Evolutionary conservation across 2,329 filamentous ascomycete genomes (phyloP), one percentile per base, ranked within the genome.

Genomic region (Arthrobotrys musiformis): DNA sequence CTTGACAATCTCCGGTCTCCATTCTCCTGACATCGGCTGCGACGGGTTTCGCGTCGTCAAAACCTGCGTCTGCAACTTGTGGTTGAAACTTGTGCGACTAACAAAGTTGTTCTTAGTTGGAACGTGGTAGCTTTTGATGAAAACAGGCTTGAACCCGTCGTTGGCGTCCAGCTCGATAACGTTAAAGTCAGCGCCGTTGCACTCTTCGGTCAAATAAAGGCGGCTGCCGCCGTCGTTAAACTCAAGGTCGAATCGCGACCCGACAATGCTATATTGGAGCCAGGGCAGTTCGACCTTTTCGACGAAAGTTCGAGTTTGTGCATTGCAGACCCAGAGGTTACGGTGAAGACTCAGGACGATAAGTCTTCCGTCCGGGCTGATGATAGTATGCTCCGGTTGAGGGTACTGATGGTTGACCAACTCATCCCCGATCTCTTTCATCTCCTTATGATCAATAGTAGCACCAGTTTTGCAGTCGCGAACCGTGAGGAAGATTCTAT

Each of bases 21-120:
- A 78, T 50, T 72, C 74, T 9, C 60, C 61, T 6, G 67, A 54
- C 67, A 67, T 72, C 2, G 67, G 74, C 28, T 78, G 61, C 2
- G 60, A 26, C 2, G 67, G 60, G 22, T 67, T 76, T 24, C 64
- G 28, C 11, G 64, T 70, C 0, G 72, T 61, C 28, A 78, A 46
- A 11, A 78, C 52, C 37, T 67, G 60, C 2, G 61, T 72, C 22
- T 78, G 74, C 35, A 68, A 35, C 9, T 42, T 52, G 11, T 70
- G 74, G 44, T 72, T 78, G 61, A 78, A 78, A 24, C 52, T 48
- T 1, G 74, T 78, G 33, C 74, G 74, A 26, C 37, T 72, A 11
- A 72, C 62, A 42, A 67, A 72, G 15, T 40, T 46, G 24, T 48
- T 50, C 64, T 76, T 76, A 26, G 35, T 63, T 11, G 74, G 74